Conservation (phyloP, 2,329 filamentous ascomycete genomes). For the Colletotrichum filicis region DNA sequence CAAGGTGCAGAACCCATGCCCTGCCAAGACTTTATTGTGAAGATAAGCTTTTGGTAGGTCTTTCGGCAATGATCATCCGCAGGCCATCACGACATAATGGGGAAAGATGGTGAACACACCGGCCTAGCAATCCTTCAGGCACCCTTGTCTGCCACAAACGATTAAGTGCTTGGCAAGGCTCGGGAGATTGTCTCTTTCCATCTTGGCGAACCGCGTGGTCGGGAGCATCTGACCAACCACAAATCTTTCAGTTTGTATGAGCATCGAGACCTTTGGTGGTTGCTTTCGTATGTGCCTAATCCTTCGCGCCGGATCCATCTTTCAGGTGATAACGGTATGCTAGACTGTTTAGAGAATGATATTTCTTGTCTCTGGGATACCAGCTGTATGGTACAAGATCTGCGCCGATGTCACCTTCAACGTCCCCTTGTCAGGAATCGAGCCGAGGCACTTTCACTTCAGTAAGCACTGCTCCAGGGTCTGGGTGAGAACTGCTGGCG, state of each 20-base stretch:
- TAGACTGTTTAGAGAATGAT: background rate
- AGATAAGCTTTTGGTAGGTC: conserved; percentile 15
- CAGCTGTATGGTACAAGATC: background rate
- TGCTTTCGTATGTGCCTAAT: background rate
- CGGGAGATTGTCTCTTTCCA: background rate
- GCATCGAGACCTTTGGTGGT: background rate
- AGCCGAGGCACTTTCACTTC: background rate
- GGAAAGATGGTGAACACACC: conserved; percentile 37
- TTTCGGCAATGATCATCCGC: background rate
- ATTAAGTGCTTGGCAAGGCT: background rate
- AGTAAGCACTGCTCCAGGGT: background rate
- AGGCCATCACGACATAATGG: conserved; percentile 13
- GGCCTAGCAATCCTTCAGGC: conserved; percentile 37
- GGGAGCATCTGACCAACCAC: background rate
- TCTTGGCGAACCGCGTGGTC: background rate
- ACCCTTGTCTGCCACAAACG: background rate
- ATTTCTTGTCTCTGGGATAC: background rate
- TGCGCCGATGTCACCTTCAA: background rate
- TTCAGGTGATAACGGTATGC: background rate
- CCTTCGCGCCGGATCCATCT: background rate
- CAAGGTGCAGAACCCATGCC: background rate
- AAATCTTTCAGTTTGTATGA: too few relatives aligned
- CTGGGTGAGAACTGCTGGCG: background rate
- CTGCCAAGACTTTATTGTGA: background rate
- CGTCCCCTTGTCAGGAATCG: background rate